phyloP scores from a whole-genome alignment of 371 early-diverging fungal genomes.

The Mucor velutinosus region DNA sequence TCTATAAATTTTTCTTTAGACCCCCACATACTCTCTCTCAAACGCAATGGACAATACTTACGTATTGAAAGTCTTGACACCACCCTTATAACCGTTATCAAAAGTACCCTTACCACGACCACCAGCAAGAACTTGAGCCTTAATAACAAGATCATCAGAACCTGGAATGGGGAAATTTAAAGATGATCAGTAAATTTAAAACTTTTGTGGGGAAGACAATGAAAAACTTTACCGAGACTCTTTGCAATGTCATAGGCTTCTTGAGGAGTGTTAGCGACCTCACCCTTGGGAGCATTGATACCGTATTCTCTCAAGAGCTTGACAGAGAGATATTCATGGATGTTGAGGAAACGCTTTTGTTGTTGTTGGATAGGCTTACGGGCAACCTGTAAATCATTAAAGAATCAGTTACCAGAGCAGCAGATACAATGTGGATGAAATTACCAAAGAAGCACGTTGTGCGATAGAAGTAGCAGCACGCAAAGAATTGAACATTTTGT shows the following conservation, averaged over 20 bases:
- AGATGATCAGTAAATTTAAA: slow-evolving; percentile 2
- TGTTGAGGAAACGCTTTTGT: slow-evolving; percentile 90
- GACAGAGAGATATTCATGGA: slow-evolving; percentile 97
- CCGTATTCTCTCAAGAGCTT: slow-evolving; percentile 90
- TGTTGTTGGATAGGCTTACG: slow-evolving; percentile 58
- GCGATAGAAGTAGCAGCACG: slow-evolving; percentile 56
- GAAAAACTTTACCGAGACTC: slow-evolving; percentile 65
- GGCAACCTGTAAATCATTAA: slow-evolving; percentile 34
- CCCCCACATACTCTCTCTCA: not conserved
- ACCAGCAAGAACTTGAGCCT: slow-evolving; percentile 98
- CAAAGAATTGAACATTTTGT: slow-evolving; percentile 58
- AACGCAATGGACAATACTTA: slow-evolving; percentile 47
- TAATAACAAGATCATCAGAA: slow-evolving; percentile 91
- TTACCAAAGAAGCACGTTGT: slow-evolving; percentile 59
- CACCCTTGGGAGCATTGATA: slow-evolving; percentile 88
- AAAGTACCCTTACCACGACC: slow-evolving; percentile 99
- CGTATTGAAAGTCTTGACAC: slow-evolving; percentile 93
- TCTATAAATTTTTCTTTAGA: slow-evolving; percentile 41
- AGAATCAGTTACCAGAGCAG: not conserved
- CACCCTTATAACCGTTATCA: slow-evolving; percentile 93
- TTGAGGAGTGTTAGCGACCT: slow-evolving; percentile 85
- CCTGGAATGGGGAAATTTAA: slow-evolving; percentile 36
- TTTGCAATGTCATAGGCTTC: slow-evolving; percentile 91
- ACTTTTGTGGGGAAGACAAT: slow-evolving; percentile 1
- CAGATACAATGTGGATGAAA: not conserved